Evolutionary conservation across 805 yeast species (phyloP), one percentile per base, ranked within the genome.

Genomic region (Metschnikowia anglica): DNA sequence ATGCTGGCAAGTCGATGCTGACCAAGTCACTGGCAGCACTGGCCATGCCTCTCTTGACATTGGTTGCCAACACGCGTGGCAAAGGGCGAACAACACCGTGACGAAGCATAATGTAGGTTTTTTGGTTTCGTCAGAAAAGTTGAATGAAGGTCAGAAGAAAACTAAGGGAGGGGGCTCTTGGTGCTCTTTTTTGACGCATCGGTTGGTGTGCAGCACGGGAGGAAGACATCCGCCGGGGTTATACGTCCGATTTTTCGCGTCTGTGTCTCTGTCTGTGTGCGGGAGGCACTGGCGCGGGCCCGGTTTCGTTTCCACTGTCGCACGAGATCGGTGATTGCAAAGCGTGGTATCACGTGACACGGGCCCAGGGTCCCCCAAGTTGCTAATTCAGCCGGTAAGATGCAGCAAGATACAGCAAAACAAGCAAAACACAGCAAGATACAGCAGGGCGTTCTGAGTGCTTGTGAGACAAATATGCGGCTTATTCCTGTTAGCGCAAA

Each of bases 1-100:
- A 66, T 40, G 82, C 89, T 49, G 95, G 95, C 51, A 91, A 77
- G 13, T 78, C 77, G 54, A 86, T 77, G 46, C 62, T 51, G 32
- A 68, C 72, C 56, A 68, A 64, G 54, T 68, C 73, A 47, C 59
- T 54, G 46, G 53, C 39, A 28, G 65, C 42, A 30, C 62, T 57
- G 49, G 74, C 74, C 62, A 68, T 46, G 40, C 63, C 45, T 60
- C 73, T 65, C 48, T 52, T 58, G 37, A 59, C 60, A 26, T 47
- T 46, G 40, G 40, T 31, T 37, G 54, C 54, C 46, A 44, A 41
- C 34, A 48, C 54, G 41, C 52, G 48, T 29, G 53, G 53, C 48
- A 46, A 37, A 34, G 49, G 52, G 38, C 50, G 50, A 34, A 40
- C 39, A 31, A 35, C 51, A 40, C 52, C 54, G 41, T 47, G 47